Conservation (phyloP, 2,329 filamentous ascomycete species). For the Biscogniauxia marginata region DNA sequence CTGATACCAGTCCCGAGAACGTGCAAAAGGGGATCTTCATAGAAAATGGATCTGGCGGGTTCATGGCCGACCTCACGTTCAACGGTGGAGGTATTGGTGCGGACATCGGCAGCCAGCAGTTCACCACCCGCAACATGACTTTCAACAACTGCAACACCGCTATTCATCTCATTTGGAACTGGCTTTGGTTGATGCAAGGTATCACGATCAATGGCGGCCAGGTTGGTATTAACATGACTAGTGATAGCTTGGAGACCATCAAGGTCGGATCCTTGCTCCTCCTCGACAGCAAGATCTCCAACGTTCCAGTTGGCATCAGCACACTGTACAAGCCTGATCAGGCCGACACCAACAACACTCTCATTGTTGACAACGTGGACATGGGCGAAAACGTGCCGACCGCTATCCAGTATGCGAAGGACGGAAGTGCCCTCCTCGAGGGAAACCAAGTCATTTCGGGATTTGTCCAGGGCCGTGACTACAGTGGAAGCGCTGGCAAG, state of each 20-base stretch:
- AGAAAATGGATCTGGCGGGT: conserved; percentile 81
- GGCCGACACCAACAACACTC: conserved; percentile 71
- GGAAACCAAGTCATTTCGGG: conserved; percentile 68
- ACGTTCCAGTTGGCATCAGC: conserved; percentile 73
- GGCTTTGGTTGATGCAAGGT: conserved; percentile 80
- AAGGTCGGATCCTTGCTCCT: conserved; percentile 84
- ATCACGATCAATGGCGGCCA: conserved; percentile 70
- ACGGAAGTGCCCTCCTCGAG: conserved; percentile 59
- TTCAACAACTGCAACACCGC: conserved; percentile 83
- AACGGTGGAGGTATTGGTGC: conserved; percentile 77
- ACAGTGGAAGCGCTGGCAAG: conserved; percentile 50
- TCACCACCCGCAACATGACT: conserved; percentile 77
- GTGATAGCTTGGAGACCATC: conserved; percentile 58
- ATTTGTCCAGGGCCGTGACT: conserved; percentile 79
- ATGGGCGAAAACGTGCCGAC: conserved; percentile 65
- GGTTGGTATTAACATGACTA: conserved; percentile 78
- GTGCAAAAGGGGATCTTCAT: conserved; percentile 77
- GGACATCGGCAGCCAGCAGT: conserved; percentile 84
- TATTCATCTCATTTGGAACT: conserved; percentile 90
- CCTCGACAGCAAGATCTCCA: conserved; percentile 75
- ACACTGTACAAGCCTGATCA: conserved; percentile 67
- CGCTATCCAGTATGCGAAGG: conserved; percentile 62
- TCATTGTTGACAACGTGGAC: conserved; percentile 88
- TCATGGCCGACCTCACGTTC: conserved; percentile 81
- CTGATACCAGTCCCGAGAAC: conserved; percentile 62